Conservation (phyloP, 2,329 filamentous ascomycete genomes). For the Ceratocystis alfenasii region DNA sequence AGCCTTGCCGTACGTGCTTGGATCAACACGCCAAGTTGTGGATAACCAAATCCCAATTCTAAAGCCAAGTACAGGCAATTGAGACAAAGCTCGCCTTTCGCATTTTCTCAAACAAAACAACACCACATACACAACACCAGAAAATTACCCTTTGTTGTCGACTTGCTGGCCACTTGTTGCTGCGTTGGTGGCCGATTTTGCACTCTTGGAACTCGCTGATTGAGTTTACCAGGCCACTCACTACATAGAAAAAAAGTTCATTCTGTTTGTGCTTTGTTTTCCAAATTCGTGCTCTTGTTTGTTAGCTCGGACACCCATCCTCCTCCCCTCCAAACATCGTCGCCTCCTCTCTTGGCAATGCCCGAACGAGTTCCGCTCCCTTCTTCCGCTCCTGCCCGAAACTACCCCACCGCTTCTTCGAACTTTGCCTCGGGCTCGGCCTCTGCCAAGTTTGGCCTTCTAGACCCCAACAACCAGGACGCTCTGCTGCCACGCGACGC, state of each 20-base stretch:
- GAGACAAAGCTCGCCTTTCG: background rate
- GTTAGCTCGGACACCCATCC: background rate
- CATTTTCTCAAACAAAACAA: slow-evolving; percentile 8
- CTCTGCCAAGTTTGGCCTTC: background rate
- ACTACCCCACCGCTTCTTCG: slow-evolving; percentile 7
- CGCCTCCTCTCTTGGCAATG: slow-evolving; percentile 15
- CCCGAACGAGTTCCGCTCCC: slow-evolving; percentile 21
- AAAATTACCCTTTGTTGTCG: background rate
- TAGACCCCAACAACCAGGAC: slow-evolving; percentile 41
- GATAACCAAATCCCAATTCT: slow-evolving; percentile 6
- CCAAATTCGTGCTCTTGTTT: background rate
- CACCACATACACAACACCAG: background rate
- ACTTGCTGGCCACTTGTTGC: slow-evolving; percentile 1
- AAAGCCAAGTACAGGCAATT: background rate
- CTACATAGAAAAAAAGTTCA: background rate
- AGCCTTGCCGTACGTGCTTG: background rate
- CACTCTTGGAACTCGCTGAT: background rate
- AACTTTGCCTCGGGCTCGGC: slow-evolving; percentile 10
- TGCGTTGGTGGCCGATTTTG: background rate
- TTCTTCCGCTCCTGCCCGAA: slow-evolving; percentile 14
- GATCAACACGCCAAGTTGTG: background rate
- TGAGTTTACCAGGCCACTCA: background rate
- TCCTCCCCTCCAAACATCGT: background rate
- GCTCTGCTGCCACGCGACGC: slow-evolving; percentile 53
- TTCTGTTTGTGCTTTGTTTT: slow-evolving; percentile 1